Percentiles rank a stretch among this genome's conserved stretches.
These are phyloP conservation scores for Emergomyces pasteurianus DNA, from an alignment of 2,329 filamentous ascomycete species.

Conservation along the genomic window DNA sequence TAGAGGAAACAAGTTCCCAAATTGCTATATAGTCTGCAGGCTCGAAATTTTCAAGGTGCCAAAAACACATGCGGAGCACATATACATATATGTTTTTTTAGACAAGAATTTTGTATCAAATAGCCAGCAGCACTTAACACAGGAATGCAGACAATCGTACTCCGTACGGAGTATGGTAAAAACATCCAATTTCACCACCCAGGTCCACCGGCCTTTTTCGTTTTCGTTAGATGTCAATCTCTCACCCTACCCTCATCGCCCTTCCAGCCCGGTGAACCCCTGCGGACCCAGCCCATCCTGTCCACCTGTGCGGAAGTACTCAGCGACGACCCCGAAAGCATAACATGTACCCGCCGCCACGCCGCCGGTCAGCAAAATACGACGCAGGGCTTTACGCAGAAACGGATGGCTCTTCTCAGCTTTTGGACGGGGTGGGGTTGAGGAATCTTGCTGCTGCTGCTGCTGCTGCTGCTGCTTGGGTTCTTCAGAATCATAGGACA, in stretches of 20 bases:
- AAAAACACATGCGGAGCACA: no score
- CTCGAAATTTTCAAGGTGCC: no score
- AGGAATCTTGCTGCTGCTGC: slow-evolving; percentile 10
- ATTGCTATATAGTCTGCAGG: no score
- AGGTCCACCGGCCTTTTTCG: no score
- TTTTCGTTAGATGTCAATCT: not conserved
- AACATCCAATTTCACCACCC: no score
- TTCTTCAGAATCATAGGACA: slow-evolving; percentile 1
- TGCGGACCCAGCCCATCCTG: slow-evolving; percentile 26
- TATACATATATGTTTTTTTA: no score
- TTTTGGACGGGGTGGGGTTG: not conserved
- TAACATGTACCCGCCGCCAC: slow-evolving; percentile 29
- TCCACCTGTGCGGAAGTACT: slow-evolving; percentile 33
- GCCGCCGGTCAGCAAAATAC: slow-evolving; percentile 24
- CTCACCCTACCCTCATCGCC: not conserved
- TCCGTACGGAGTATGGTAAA: no score
- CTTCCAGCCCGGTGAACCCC: slow-evolving; percentile 22
- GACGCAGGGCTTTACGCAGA: slow-evolving; percentile 16
- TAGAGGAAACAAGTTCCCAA: not conserved
- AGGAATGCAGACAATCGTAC: no score
- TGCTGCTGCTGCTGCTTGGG: not conserved
- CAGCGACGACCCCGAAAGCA: slow-evolving; percentile 27
- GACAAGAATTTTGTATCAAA: not conserved
- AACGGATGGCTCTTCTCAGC: slow-evolving; percentile 8
- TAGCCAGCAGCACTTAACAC: not conserved